Base-by-base conservation (phyloP, 768 basidiomycete genomes). In the Daedaleopsis nitida region DNA sequence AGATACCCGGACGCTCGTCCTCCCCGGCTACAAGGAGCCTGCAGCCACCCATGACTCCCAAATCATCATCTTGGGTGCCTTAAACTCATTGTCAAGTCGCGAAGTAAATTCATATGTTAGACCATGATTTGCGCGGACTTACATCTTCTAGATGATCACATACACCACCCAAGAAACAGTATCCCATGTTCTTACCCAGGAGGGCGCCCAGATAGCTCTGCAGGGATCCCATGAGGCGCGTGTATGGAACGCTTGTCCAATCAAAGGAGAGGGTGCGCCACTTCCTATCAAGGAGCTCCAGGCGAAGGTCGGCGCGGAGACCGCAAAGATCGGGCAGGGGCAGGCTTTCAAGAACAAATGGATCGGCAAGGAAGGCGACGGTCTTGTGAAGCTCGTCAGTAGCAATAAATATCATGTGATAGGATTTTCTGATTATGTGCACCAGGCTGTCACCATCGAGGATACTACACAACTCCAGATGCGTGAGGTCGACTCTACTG, bases 331-430 rank as follows among this genome's bases (percentile, higher is more conserved):
- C 59, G 97, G 97, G 0, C 97, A 98, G 77, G 90, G 90, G 10
- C 85, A 91, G 65, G 97, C 96, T 19, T 97, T 99, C 83, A 98
- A 96, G 79, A 94, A 91, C 68, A 92, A 91, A 58, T 99, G 97
- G 97, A 94, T 98, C 63, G 82, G 80, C 21, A 98, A 98, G 74
- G 91, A 96, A 65, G 93, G 91, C 9, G 83, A 85, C 64, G 92
- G 91, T 19, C 85, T 99, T 65, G 86, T 96, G 49, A 91, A 91
- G 77, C 80, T 88, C 63, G 96, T 96, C 17, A 17, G 39, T 42
- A 42, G 13, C 17, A 42, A 63, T 66, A 92, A 83, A n/a, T 63
- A 58, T 42, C 24, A n/a, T 42, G 43, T 27, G 21, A n/a, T 5
- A 24, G 13, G 27, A 47, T 19, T 19, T 62, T 42, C 38, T 39